Evolutionary conservation across 805 yeast genomes (phyloP), one percentile per base, ranked within the genome.

Genomic region (Scheffersomyces spartinae): DNA sequence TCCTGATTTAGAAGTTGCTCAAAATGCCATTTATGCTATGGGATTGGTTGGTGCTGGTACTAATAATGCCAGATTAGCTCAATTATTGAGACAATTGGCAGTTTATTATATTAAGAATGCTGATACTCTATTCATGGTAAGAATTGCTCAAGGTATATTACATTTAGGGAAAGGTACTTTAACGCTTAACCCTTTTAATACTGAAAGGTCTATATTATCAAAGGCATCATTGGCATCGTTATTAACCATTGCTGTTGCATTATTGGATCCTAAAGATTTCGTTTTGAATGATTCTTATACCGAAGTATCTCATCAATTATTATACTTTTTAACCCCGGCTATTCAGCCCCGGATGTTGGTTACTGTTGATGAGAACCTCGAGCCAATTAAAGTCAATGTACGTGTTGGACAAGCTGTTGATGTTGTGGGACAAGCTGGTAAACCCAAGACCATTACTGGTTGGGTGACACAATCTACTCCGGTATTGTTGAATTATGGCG

Each of bases 381-480:
- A 85, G 39, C 95, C 95, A 18, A 59, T 91, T 34, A 88, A 88
- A 62, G 97, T 91, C 7, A 88, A 84, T 39, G 98, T 91, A 7
- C 72, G 99, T 47, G 97, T 91, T 16, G 99, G 99, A 35, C 96
- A 88, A 58, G 97, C 98, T 5, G 97, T 91, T 15, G 98, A 91
- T 49, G 84, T 86, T 20, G 97, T 91, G 34, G 99, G 98, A 17
- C 97, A 88, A 53, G 99, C 97, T 0, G 99, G 99, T 60, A 84
- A 83, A 42, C 99, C 98, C 25, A 91, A 91, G 64, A 86, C 96
- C 8, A 91, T 91, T 24, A 91, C 99, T 4, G 99, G 99, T 18
- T 91, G 98, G 98, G 97, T 91, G 12, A 91, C 99, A 2, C 98
- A 91, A 46, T 81, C 91, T 4, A 91, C 99, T 0, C 99, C 99